Evolutionary conservation across 2,329 filamentous ascomycete genomes (phyloP), one percentile per base, ranked within the genome.

Genomic region (Tricladium varicosporioides): DNA sequence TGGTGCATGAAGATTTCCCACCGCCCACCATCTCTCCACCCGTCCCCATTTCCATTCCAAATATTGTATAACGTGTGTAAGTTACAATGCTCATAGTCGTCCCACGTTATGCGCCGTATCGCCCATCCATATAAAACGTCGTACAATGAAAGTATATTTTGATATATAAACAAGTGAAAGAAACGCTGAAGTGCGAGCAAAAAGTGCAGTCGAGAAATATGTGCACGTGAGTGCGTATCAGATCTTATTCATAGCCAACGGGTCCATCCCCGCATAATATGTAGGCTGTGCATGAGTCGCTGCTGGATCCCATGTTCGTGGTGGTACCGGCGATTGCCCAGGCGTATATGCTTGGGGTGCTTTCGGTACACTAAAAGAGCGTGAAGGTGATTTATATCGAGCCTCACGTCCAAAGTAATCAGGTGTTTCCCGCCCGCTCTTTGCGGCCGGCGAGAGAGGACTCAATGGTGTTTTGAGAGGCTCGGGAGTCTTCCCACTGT

Each of bases 331-430:
- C 13, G 18, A 22, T 14, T 13, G 22, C 47, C 47, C 47, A 48
- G 19, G 31, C 32, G 1, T 18, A 14, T 11, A n/a, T 48, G 11
- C 62, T 42, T 55, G 48, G 13, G 75, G 76, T 10, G 76, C 73
- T 48, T 75, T 72, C 5, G 78, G 78, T 5, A 70, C 70, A 0
- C 77, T 79, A 64, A 80, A 80, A 51, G 77, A 79, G 63, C 77
- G 67, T 3, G 72, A 71, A 0, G 78, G 78, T 32, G 72, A 75
- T 45, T 72, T 70, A 63, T 80, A 81, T 57, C 73, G 72, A 18
- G 75, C 74, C 56, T 78, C 76, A 8, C 71, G 70, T 18, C 72
- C 74, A 59, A 75, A 75, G 54, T 73, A 73, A 48, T 73, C 70
- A n/a, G 63, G 68, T 22, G 60, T 71, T 57, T 65, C 67, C 46